Evolutionary conservation across 108 stramenopile genomes (phyloP).

Genomic region (Chaetoceros muelleri): DNA sequence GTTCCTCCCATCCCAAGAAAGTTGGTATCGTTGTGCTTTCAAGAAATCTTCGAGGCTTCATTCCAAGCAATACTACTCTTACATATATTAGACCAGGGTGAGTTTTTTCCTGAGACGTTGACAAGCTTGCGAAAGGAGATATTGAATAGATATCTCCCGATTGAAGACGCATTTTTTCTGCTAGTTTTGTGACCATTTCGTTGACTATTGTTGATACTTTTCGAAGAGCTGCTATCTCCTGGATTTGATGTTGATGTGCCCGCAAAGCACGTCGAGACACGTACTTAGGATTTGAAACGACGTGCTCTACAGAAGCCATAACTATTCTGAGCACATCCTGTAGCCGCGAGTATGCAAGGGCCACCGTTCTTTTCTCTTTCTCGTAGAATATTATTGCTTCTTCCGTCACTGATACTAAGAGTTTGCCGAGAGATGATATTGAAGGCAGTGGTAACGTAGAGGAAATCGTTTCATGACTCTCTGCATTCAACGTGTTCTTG

Average conservation of each 20-base stretch:
- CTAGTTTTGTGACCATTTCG: slow-evolving; percentile 35
- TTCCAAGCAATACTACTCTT: slow-evolving; percentile 45
- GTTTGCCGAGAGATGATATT: slow-evolving; percentile 33
- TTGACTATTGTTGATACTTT: slow-evolving; percentile 33
- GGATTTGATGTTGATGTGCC: slow-evolving; percentile 9
- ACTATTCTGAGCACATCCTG: slow-evolving; percentile 55
- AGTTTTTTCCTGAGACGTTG: background rate
- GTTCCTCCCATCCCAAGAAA: slow-evolving; percentile 63
- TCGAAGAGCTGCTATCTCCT: slow-evolving; percentile 32
- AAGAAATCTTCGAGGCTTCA: slow-evolving; percentile 54
- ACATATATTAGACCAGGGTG: slow-evolving; percentile 26
- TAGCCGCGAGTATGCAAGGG: slow-evolving; percentile 46
- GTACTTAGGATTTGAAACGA: background rate
- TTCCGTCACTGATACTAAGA: slow-evolving; percentile 35
- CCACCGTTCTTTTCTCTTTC: slow-evolving; percentile 56
- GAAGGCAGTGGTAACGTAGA: slow-evolving; percentile 32
- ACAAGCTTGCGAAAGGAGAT: background rate
- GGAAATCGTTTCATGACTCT: slow-evolving; percentile 2
- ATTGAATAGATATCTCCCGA: slow-evolving; percentile 6
- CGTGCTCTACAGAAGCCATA: slow-evolving; percentile 32
- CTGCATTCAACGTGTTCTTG: slow-evolving; percentile 1
- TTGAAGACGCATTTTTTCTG: slow-evolving; percentile 23
- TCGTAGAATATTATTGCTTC: slow-evolving; percentile 39
- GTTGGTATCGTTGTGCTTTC: slow-evolving; percentile 82
- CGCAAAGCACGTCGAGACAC: background rate